Evolutionary conservation across 139 green algal genomes (phyloP), one percentile per base, ranked within the genome.

Genomic region (Chlorella sorokiniana): DNA sequence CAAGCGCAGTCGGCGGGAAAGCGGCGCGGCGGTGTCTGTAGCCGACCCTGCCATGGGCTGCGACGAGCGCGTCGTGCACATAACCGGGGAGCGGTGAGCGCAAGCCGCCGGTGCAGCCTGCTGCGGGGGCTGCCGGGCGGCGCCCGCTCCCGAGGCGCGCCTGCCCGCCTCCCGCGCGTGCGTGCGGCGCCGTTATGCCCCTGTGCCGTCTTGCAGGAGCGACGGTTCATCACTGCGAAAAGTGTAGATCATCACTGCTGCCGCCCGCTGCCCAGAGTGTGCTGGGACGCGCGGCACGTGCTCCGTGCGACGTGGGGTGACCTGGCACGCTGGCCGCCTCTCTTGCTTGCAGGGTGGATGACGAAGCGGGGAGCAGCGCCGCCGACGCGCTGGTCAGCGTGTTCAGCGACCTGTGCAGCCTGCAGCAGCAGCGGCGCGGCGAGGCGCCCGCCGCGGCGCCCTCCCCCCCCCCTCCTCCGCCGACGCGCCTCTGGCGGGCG

Each of bases 21-120:
- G 41, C 22, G 59, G 45, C 33, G 48, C 84, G 33, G 42, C 72
- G 3, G 54, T 88, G 23, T 67, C 71, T 4, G 69, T 88, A 52
- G 84, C 83, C 9, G 84, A 85, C 7, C 69, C 45, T n/a, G 84
- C 85, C 16, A 20, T 52, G 38, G 79, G 84, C 41, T 86, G 84
- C 71, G 79, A 88, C 16, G 78, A 85, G 35, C 78, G 84, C 9
- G 84, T 88, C 45, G 56, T 88, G 48, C 61, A 75, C 41, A 78
- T 88, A 37, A 82, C 37, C 11, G 79, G 65, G 8, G 79, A 78
- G 38, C 71, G 79, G 79, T 72, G 54, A 4, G 69, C 31, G 33
- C 22, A 7, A 42, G 31, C 31, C 14, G n/a, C 16, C 59, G 7
- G 16, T n/a, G 59, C 22, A 37, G 22, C 25, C 59, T 52, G 37